Evolutionary conservation across 371 early-diverging fungal genomes (phyloP).

Genomic region (Mortierella sp.): DNA sequence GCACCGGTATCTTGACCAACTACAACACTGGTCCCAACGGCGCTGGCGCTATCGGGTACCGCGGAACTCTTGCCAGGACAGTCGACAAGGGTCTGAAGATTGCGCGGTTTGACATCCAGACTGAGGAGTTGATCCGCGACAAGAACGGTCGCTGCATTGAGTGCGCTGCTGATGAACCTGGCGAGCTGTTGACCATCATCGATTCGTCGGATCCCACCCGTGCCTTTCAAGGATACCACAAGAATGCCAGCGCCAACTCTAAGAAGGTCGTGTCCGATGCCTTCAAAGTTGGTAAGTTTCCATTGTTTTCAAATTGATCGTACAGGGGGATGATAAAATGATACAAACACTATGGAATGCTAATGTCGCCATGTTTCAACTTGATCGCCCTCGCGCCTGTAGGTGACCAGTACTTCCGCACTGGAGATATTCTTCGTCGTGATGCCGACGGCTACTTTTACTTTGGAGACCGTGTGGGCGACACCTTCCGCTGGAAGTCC

Average conservation of each 20-base stretch:
- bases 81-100: conserved; percentile 53
- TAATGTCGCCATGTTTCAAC: not conserved
- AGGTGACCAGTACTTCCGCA: conserved; percentile 74
- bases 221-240: conserved; percentile 55
- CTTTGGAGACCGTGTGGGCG: conserved; percentile 85
- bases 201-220: conserved; percentile 52
- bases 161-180: conserved; percentile 52
- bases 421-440: conserved; percentile 77
- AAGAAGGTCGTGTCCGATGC: conserved; percentile 52
- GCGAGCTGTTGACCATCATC: conserved; percentile 50
- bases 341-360: not conserved
- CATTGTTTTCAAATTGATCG: no score
- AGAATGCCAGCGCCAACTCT: conserved; percentile 51
- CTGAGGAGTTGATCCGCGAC: conserved; percentile 60
- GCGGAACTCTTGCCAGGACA: conserved; percentile 40
- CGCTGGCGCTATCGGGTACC: conserved; percentile 54
- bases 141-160: conserved; percentile 67
- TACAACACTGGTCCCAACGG: conserved; percentile 56
- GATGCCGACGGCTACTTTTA: conserved; percentile 75
- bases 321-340: no score
- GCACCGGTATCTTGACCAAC: conserved; percentile 56
- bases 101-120: conserved; percentile 57
- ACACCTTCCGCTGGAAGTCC: conserved; percentile 82
- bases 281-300: conserved; percentile 43
- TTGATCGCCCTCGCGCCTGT: not conserved